A percentile compares a stretch with the other conserved stretches of the same genome.
phyloP scores from a whole-genome alignment of 768 basidiomycete species.

The Rhizopogon salebrosus region DNA sequence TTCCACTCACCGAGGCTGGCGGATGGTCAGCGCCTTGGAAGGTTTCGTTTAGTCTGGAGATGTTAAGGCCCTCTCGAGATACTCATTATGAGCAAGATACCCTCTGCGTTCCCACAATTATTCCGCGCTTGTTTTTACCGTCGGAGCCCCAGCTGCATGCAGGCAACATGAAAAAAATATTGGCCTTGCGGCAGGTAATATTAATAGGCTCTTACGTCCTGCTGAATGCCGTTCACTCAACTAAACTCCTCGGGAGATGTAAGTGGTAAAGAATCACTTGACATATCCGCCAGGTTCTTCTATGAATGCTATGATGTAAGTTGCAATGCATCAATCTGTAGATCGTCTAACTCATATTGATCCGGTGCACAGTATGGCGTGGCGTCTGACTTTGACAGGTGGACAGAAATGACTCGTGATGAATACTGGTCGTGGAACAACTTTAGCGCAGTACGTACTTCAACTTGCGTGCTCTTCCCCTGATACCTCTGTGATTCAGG shows the following conservation, averaged over 20 bases:
- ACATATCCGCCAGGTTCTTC: slow-evolving; percentile 43
- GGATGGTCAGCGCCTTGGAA: slow-evolving; percentile 40
- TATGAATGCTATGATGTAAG: slow-evolving; percentile 54
- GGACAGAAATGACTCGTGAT: slow-evolving; percentile 49
- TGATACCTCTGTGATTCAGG: slow-evolving; percentile 26
- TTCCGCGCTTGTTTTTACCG: slow-evolving; percentile 46
- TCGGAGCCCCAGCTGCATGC: slow-evolving; percentile 49
- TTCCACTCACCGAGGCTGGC: slow-evolving; percentile 36
- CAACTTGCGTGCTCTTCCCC: background rate
- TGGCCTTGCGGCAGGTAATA: slow-evolving; percentile 59
- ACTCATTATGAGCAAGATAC: slow-evolving; percentile 37
- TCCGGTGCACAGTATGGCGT: slow-evolving; percentile 49
- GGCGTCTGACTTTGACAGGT: slow-evolving; percentile 66
- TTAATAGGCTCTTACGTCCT: background rate
- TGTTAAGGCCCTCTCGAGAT: slow-evolving; percentile 27
- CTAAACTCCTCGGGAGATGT: slow-evolving; percentile 72
- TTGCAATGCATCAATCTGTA: background rate
- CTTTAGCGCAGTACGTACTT: slow-evolving; percentile 41
- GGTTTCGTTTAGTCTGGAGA: background rate
- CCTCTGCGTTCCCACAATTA: slow-evolving; percentile 37
- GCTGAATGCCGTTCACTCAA: slow-evolving; percentile 25
- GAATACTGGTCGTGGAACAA: slow-evolving; percentile 51
- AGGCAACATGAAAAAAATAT: slow-evolving; percentile 38
- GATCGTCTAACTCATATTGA: slow-evolving; percentile 3
- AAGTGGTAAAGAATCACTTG: slow-evolving; percentile 19